Evolutionary conservation across 2,329 filamentous ascomycete species (phyloP), one percentile per base, ranked within the genome.

Genomic region (Colletotrichum sp.): DNA sequence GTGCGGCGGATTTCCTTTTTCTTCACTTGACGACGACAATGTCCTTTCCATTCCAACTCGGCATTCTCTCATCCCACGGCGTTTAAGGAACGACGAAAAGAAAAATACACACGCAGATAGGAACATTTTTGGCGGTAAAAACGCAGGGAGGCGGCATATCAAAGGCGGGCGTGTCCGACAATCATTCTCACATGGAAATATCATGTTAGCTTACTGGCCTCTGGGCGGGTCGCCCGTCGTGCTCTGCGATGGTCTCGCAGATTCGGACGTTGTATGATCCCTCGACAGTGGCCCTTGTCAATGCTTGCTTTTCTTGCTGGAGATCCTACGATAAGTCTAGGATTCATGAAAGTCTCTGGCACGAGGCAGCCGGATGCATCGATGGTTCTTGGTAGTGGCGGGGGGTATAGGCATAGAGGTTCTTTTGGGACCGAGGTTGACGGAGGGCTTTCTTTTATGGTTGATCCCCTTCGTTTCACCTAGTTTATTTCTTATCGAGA

Each of bases 41-140:
- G 28, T 62, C 71, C 64, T 69, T 69, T 24, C 32, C 26, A 63
- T 16, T n/a, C 16, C 52, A n/a, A 26, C 52, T 68, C 65, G 68
- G 71, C 72, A 74, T 71, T 34, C 30, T 52, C 36, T 62, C 57
- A 21, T 32, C n/a, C 65, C 24, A 72, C 34, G 73, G 73, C 69
- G 73, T 66, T 75, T 44, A 55, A 21, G 66, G 69, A 71, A 72
- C 39, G 39, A 75, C 63, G 16, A 72, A 60, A 72, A 67, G 18
- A 75, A 44, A 64, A 67, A 60, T 26, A 59, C 10, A 55, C 60
- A n/a, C 32, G n/a, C 49, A 36, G 21, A 64, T 26, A 65, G 39
- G 72, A 69, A 52, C 15, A 64, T 44, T 44, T 39, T 57, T 34
- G 55, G 63, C 63, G 63, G 39, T 39, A 36, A 75, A 63, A 72